phyloP scores from a whole-genome alignment of 1,284 basidiomycete genomes.

The Tilletia horrida region DNA sequence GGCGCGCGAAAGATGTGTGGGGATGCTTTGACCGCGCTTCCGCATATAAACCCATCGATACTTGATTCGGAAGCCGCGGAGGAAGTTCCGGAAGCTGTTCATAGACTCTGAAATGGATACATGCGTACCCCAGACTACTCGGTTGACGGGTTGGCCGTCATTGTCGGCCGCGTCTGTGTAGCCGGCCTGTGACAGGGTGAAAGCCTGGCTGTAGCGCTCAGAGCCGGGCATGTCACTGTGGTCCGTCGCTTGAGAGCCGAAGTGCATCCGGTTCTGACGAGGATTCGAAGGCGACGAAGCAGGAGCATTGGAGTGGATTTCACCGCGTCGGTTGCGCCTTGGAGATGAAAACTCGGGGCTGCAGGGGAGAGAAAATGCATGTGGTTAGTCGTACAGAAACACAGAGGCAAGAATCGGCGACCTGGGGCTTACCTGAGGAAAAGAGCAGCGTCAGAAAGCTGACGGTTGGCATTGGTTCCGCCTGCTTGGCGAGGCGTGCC shows the following conservation, averaged over 20 bases:
- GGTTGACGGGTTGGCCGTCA: conserved; percentile 20
- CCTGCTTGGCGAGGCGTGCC: conserved; percentile 30
- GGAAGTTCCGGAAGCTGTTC: conserved; percentile 81
- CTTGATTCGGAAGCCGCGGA: conserved; percentile 88
- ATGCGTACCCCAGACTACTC: conserved; percentile 89
- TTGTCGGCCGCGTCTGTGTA: conserved; percentile 32
- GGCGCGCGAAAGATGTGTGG: conserved; percentile 21
- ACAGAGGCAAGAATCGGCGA: not conserved
- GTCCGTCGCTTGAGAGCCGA: conserved; percentile 1
- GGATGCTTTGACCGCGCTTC: conserved; percentile 60
- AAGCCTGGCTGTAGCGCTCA: conserved; percentile 19
- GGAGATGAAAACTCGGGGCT: conserved; percentile 47
- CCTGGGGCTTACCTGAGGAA: conserved; percentile 34
- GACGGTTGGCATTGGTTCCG: conserved; percentile 22
- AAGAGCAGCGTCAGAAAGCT: conserved; percentile 46
- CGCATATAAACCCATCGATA: conserved; percentile 77
- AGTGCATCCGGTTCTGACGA: conserved; percentile 63
- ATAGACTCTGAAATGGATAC: conserved; percentile 86
- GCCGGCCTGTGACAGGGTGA: conserved; percentile 40
- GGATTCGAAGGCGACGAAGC: conserved; percentile 38
- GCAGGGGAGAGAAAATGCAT: not conserved
- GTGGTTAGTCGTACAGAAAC: not conserved
- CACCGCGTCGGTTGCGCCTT: conserved; percentile 44
- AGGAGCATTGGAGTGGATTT: conserved; percentile 46
- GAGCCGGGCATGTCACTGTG: conserved; percentile 5